Percentiles rank a stretch among this genome's conserved stretches.
Conservation (phyloP, 179 eudicot species). For the Camellia oleifera region DNA sequence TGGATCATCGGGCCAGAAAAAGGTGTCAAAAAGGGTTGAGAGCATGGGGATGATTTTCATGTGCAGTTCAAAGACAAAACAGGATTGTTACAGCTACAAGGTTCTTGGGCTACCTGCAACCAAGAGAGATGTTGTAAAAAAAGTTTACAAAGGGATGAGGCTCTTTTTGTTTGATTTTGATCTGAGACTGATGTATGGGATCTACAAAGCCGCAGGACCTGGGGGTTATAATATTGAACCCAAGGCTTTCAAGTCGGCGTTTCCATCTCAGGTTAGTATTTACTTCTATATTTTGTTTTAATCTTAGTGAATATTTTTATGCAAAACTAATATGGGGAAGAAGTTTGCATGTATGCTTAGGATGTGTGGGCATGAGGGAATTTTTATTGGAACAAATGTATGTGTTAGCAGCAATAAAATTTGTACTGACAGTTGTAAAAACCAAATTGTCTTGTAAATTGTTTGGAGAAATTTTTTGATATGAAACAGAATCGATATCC, state of each 20-base stretch:
- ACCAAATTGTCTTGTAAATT: too few relatives aligned
- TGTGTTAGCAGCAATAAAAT: too few relatives aligned
- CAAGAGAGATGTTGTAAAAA: conserved; percentile 74
- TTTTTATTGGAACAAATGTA: neutral
- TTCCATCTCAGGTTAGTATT: conserved; percentile 82
- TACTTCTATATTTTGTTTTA: conserved; percentile 1
- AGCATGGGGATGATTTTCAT: conserved; percentile 95
- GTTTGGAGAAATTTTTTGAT: too few relatives aligned
- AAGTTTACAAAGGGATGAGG: conserved; percentile 82
- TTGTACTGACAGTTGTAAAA: too few relatives aligned
- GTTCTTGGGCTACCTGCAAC: conserved; percentile 85
- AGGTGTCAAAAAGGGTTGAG: conserved; percentile 40
- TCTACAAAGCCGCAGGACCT: conserved; percentile 88
- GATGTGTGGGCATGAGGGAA: neutral
- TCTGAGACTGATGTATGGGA: conserved; percentile 78
- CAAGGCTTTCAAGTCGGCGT: conserved; percentile 81
- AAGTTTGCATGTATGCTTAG: neutral
- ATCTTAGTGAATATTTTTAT: neutral
- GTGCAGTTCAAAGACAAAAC: conserved; percentile 91
- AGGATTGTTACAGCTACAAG: conserved; percentile 74
- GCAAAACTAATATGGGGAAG: neutral
- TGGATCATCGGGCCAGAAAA: conserved; percentile 44
- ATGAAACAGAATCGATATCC: too few relatives aligned
- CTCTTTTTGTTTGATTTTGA: conserved; percentile 83
- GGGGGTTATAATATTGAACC: conserved; percentile 91